Percentiles rank a stretch among this genome's conserved stretches.
phyloP scores from a whole-genome alignment of 495 filamentous ascomycete genomes.

The Penicillium coprophilum region DNA sequence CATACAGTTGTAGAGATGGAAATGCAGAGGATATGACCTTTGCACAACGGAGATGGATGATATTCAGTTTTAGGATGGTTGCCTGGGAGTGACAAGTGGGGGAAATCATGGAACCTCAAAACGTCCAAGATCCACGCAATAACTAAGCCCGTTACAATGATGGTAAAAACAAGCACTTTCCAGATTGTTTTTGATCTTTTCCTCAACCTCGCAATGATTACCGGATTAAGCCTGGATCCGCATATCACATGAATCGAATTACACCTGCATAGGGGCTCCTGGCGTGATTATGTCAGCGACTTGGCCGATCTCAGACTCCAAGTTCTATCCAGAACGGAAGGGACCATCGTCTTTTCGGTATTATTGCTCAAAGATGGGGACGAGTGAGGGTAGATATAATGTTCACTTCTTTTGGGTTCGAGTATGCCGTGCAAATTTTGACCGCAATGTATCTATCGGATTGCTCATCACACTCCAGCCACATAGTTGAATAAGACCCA shows the following conservation, averaged over 20 bases:
- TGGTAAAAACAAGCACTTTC: too few species aligned
- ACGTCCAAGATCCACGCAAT: too few species aligned
- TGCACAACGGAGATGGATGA: not conserved
- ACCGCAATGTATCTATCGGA: slow-evolving; percentile 32
- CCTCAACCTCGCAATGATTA: slow-evolving; percentile 13
- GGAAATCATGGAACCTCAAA: too few species aligned
- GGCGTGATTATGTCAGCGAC: too few species aligned
- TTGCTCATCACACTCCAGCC: slow-evolving; percentile 33
- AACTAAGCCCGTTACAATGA: too few species aligned
- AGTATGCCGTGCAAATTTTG: slow-evolving; percentile 34
- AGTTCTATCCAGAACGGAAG: slow-evolving; percentile 35
- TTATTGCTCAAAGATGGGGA: slow-evolving; percentile 14
- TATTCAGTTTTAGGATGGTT: not conserved
- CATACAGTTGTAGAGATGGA: not conserved
- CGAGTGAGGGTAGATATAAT: slow-evolving; percentile 22
- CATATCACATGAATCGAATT: too few species aligned
- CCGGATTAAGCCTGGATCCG: slow-evolving; percentile 5
- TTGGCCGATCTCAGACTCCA: too few species aligned
- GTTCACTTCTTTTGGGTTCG: slow-evolving; percentile 27
- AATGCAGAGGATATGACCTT: not conserved
- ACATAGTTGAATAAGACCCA: slow-evolving; percentile 35
- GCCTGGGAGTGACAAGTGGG: not conserved
- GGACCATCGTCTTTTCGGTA: slow-evolving; percentile 27
- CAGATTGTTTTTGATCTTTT: too few species aligned
- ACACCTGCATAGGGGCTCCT: too few species aligned